These are phyloP conservation scores for maize (Zea mays) DNA, from an alignment of 176 grass and related monocot genomes.

Conservation along the genomic window Zm-B73-REFERENCE-NAM-5.0 NC_050097.1:207015501-207016000, in stretches of 20 bases:
- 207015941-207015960: neutral
- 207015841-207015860: too few species aligned
- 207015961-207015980: conserved; percentile 12
- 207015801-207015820: neutral
- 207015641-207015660: neutral
- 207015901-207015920: neutral
- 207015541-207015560: neutral
- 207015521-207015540: neutral
- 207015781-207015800: conserved; percentile 11
- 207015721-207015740: neutral
- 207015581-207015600: neutral
- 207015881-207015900: neutral
- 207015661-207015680: neutral
- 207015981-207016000: neutral
- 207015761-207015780: neutral
- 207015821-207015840: too few species aligned
- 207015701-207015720: neutral
- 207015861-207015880: neutral
- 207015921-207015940: neutral
- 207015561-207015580: neutral
- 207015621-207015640: neutral
- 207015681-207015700: conserved; percentile 6
- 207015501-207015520: conserved; percentile 19
- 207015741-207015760: conserved; percentile 12
- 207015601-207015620: neutral